A percentile compares a stretch with the other conserved stretches of the same genome.
Conservation (phyloP, 2,329 filamentous ascomycete species). For the Zopfia rhizophila region DNA sequence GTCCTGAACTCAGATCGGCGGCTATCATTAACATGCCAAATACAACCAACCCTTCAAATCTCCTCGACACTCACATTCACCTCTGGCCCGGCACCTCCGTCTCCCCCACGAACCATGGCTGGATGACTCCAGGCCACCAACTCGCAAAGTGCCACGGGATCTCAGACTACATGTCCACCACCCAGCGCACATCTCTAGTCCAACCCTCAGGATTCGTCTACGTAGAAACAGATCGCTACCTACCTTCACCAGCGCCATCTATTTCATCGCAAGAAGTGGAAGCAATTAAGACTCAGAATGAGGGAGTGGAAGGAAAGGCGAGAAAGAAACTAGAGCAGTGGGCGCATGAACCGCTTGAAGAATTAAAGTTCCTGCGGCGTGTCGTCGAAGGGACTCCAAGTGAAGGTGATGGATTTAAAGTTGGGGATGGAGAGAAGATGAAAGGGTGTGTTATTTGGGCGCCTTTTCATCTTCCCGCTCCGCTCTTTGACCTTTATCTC, state of each 20-base stretch:
- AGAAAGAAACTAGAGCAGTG: slow-evolving; percentile 56
- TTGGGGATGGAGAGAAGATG: slow-evolving; percentile 63
- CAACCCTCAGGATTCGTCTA: slow-evolving; percentile 74
- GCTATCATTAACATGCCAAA: slow-evolving; percentile 33
- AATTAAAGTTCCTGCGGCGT: slow-evolving; percentile 74
- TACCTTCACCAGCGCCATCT: slow-evolving; percentile 20
- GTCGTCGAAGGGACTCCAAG: slow-evolving; percentile 73
- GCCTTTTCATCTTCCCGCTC: slow-evolving; percentile 74
- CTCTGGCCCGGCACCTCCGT: slow-evolving; percentile 75
- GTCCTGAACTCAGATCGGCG: neutral
- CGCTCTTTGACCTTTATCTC: slow-evolving; percentile 73
- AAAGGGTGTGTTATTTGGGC: slow-evolving; percentile 85
- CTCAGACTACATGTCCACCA: slow-evolving; percentile 64
- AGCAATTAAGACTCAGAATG: slow-evolving; percentile 1
- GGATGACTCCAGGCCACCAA: slow-evolving; percentile 67
- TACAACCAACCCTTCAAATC: slow-evolving; percentile 50
- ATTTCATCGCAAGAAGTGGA: neutral
- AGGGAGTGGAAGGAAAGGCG: slow-evolving; percentile 6
- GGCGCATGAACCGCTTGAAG: slow-evolving; percentile 75
- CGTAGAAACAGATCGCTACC: slow-evolving; percentile 79
- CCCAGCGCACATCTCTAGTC: slow-evolving; percentile 14
- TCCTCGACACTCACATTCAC: slow-evolving; percentile 93
- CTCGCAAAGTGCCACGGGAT: slow-evolving; percentile 73
- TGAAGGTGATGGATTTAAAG: slow-evolving; percentile 67
- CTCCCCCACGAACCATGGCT: slow-evolving; percentile 72